A percentile compares a stretch with the other conserved stretches of the same genome.
Evolutionary conservation across 768 basidiomycete genomes (phyloP).

Genomic region (Tulasnella sp.): DNA sequence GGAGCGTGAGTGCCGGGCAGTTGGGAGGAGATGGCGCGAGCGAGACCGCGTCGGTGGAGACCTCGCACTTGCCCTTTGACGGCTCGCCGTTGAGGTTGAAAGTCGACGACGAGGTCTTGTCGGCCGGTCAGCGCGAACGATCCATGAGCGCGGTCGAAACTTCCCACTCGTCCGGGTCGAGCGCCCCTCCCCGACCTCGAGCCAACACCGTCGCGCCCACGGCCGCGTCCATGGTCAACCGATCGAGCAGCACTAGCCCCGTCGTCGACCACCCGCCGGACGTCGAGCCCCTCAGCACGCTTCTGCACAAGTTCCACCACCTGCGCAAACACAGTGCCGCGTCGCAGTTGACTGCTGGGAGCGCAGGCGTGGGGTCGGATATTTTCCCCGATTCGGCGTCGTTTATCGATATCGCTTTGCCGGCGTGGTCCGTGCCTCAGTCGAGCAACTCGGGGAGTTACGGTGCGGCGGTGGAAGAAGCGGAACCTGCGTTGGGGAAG

Average conservation of each 20-base stretch:
- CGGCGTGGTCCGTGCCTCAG: not conserved
- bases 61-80: not conserved
- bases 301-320: not conserved
- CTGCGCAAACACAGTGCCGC: not conserved
- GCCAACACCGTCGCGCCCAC: not conserved
- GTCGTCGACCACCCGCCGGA: not conserved
- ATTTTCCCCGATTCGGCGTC: not conserved
- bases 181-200: not conserved
- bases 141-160: not conserved
- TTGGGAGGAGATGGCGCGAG: not conserved
- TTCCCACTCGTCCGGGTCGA: not conserved
- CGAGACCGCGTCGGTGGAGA: not conserved
- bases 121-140: not conserved
- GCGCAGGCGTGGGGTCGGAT: not conserved
- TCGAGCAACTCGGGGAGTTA: not conserved
- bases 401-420: slow-evolving; percentile 2
- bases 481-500: slow-evolving; percentile 2
- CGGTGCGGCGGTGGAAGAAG: not conserved
- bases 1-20: not conserved
- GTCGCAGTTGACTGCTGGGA: not conserved
- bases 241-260: not conserved
- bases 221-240: not conserved
- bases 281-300: not conserved
- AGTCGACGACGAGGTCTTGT: not conserved
- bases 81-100: not conserved